A percentile compares a stretch with the other conserved stretches of the same genome.
Conservation (phyloP, 73 alveolate genomes). For the Tetrahymena elliotti region DNA sequence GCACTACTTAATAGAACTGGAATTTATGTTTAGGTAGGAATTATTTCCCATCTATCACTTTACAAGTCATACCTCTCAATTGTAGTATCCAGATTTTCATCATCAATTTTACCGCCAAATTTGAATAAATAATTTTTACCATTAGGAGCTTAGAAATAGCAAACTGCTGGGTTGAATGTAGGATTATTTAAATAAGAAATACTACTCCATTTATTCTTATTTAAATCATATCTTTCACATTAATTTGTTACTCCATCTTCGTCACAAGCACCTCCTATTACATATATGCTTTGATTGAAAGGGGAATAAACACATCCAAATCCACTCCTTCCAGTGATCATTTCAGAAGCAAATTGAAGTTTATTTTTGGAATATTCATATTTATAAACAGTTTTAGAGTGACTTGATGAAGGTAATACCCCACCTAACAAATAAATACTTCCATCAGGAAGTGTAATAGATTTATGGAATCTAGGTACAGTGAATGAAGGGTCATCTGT, state of each 20-base stretch:
- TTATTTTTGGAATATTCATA: not conserved
- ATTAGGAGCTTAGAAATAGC: not conserved
- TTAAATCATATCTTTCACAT: not conserved
- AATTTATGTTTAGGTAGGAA: not conserved
- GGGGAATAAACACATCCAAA: not conserved
- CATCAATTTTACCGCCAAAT: not conserved
- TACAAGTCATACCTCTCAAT: not conserved
- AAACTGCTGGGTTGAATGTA: not conserved
- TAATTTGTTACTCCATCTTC: not conserved
- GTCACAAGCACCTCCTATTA: not conserved
- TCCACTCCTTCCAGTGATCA: not conserved
- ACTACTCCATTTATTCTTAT: not conserved
- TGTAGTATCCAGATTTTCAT: not conserved
- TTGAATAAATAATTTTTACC: not conserved
- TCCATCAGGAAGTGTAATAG: not conserved
- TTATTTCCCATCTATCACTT: not conserved
- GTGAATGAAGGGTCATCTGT: not conserved
- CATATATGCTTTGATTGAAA: not conserved
- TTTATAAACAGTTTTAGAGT: not conserved
- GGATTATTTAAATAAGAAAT: not conserved
- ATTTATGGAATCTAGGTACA: not conserved
- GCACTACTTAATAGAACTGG: not conserved
- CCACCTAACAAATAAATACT: not conserved
- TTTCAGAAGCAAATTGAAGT: not conserved
- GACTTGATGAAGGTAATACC: not conserved